Evolutionary conservation across 768 basidiomycete species (phyloP).

Genomic region (Lepiota subincarnata): DNA sequence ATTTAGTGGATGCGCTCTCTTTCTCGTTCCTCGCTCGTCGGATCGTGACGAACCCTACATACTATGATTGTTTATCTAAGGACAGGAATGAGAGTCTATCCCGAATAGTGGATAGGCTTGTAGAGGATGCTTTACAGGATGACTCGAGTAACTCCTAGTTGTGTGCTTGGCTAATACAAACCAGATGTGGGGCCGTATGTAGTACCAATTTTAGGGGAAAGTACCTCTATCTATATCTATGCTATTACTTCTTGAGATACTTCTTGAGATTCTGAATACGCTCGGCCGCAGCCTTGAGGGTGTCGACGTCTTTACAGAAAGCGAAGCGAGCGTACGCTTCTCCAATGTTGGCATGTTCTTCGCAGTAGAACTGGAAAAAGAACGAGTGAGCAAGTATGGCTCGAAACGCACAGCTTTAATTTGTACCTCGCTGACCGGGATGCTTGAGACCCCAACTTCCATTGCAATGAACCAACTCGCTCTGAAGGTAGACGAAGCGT

Average conservation of each 20-base stretch:
- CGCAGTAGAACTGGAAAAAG: conserved; percentile 76
- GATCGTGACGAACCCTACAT: conserved; percentile 74
- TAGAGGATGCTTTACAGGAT: conserved; percentile 17
- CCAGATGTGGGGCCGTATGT: background rate
- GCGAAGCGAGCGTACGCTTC: conserved; percentile 87
- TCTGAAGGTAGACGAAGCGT: conserved; percentile 32
- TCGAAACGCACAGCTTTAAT: background rate
- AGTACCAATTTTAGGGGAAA: background rate
- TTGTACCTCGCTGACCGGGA: conserved; percentile 91
- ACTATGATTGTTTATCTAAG: conserved; percentile 59
- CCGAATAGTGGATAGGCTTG: conserved; percentile 58
- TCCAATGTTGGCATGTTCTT: conserved; percentile 80
- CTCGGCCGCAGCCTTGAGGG: conserved; percentile 75
- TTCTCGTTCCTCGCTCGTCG: conserved; percentile 79
- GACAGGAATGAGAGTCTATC: conserved; percentile 58
- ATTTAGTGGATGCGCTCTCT: conserved; percentile 70
- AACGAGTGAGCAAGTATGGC: conserved; percentile 11
- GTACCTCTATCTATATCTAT: background rate
- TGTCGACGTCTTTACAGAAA: conserved; percentile 93
- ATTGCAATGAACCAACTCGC: conserved; percentile 95
- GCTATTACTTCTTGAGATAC: conserved; percentile 36
- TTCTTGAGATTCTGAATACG: conserved; percentile 73
- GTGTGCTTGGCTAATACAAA: background rate
- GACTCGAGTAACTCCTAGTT: background rate
- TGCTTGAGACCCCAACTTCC: conserved; percentile 87